A percentile compares a stretch with the other conserved stretches of the same genome.
Evolutionary conservation across 2,329 filamentous ascomycete genomes (phyloP).

Genomic region (Metarhizium sp.): DNA sequence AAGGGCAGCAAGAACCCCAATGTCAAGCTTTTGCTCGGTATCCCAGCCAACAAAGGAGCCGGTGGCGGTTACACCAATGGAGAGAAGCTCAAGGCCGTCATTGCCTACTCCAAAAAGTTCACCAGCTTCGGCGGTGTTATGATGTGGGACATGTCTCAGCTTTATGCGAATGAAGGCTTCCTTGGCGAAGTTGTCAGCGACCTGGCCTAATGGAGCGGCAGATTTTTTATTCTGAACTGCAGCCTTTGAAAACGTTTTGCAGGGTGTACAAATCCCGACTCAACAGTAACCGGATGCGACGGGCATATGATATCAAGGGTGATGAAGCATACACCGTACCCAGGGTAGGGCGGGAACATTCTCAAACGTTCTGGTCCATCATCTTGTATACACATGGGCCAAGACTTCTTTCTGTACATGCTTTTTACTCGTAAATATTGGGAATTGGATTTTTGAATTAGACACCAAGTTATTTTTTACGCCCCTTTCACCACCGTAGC

Average conservation of each 20-base stretch:
- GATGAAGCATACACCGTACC: background rate
- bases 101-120: constrained; percentile 45
- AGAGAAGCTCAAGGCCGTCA: constrained; percentile 34
- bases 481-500: background rate
- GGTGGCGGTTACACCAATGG: constrained; percentile 46
- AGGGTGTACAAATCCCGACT: no score
- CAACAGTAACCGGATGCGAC: no score
- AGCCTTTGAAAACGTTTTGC: no score
- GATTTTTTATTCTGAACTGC: background rate
- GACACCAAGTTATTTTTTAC: background rate
- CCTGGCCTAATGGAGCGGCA: constrained; percentile 12
- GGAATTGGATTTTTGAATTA: background rate
- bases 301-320: no score
- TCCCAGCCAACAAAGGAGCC: constrained; percentile 45
- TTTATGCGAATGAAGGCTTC: constrained; percentile 47
- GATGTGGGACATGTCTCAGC: constrained; percentile 60
- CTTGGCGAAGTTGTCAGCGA: constrained; percentile 32
- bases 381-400: background rate
- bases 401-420: background rate
- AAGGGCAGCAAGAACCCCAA: constrained; percentile 43
- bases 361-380: background rate
- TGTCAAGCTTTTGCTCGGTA: constrained; percentile 53
- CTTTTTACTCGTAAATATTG: background rate
- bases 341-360: background rate
- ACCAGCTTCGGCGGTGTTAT: constrained; percentile 57